These are phyloP conservation scores for Claviceps africana DNA, from an alignment of 2,329 filamentous ascomycete species.

Conservation along the genomic window DNA sequence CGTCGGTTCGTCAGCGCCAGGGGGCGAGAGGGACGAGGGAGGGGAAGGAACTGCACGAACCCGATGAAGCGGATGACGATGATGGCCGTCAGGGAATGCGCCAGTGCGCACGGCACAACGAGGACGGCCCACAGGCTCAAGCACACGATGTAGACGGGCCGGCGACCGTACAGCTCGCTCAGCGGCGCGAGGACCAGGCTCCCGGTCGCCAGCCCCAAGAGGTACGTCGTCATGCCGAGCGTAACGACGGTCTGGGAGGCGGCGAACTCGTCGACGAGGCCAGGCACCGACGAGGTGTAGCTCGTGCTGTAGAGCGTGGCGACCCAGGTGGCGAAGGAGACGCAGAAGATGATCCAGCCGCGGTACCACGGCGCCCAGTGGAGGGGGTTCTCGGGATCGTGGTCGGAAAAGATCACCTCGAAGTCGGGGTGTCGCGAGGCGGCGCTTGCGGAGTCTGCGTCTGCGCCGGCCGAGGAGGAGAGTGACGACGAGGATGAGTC, in stretches of 20 bases:
- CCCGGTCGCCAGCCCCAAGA: slow-evolving; percentile 59
- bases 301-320: slow-evolving; percentile 63
- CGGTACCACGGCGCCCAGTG: slow-evolving; percentile 48
- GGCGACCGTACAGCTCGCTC: slow-evolving; percentile 54
- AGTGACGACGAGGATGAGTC: background rate
- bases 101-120: slow-evolving; percentile 57
- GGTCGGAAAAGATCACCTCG: slow-evolving; percentile 57
- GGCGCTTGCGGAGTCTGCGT: slow-evolving; percentile 17
- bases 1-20: background rate
- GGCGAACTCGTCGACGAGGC: slow-evolving; percentile 54
- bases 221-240: slow-evolving; percentile 64
- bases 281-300: slow-evolving; percentile 59
- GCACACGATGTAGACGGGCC: slow-evolving; percentile 54
- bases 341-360: slow-evolving; percentile 28
- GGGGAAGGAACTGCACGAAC: slow-evolving; percentile 21
- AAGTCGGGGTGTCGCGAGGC: slow-evolving; percentile 42
- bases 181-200: slow-evolving; percentile 61
- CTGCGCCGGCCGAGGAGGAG: slow-evolving; percentile 5
- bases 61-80: slow-evolving; percentile 64
- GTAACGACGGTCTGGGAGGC: slow-evolving; percentile 48
- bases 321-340: slow-evolving; percentile 33
- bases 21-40: background rate
- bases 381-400: slow-evolving; percentile 50
- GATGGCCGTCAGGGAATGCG: slow-evolving; percentile 51
- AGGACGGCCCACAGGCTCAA: slow-evolving; percentile 51